Evolutionary conservation across 441 rosid species (phyloP).

Genomic region (Mallotus repandus): DNA sequence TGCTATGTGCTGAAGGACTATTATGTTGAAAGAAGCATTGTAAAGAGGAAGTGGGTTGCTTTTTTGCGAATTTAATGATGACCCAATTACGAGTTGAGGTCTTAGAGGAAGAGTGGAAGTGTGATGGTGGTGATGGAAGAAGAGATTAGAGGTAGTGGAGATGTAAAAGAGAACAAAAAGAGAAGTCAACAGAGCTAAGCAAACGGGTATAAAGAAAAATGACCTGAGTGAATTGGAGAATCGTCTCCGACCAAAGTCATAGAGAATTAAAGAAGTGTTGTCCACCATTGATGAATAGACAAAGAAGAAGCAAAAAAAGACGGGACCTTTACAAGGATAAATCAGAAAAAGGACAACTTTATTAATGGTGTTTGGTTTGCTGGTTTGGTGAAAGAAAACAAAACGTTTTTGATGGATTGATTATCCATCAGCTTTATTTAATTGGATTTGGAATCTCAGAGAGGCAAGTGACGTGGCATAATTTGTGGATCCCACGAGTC

Average conservation of each 20-base stretch:
- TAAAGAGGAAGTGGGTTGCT: conserved; percentile 4
- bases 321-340: too few species aligned
- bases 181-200: conserved; percentile 46
- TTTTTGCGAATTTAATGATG: not conserved
- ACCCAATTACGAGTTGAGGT: not conserved
- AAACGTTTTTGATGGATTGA: too few species aligned
- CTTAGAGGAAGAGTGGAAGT: conserved; percentile 7
- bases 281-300: not conserved
- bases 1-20: too few species aligned
- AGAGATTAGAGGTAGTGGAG: too few species aligned
- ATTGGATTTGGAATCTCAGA: too few species aligned
- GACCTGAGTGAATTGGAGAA: conserved; percentile 25
- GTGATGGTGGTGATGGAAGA: conserved; percentile 24
- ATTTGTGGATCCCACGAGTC: too few species aligned
- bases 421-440: too few species aligned
- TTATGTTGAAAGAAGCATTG: conserved; percentile 19
- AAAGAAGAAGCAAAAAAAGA: too few species aligned
- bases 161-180: conserved; percentile 44
- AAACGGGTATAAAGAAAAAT: conserved; percentile 47
- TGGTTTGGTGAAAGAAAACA: too few species aligned
- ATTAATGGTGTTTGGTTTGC: too few species aligned
- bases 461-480: too few species aligned
- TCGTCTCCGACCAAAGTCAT: conserved; percentile 31
- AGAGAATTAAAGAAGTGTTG: conserved; percentile 25
- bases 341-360: too few species aligned